phyloP scores from a whole-genome alignment of 2,329 filamentous ascomycete species.

The Aspergillus eucalypticola region DNA sequence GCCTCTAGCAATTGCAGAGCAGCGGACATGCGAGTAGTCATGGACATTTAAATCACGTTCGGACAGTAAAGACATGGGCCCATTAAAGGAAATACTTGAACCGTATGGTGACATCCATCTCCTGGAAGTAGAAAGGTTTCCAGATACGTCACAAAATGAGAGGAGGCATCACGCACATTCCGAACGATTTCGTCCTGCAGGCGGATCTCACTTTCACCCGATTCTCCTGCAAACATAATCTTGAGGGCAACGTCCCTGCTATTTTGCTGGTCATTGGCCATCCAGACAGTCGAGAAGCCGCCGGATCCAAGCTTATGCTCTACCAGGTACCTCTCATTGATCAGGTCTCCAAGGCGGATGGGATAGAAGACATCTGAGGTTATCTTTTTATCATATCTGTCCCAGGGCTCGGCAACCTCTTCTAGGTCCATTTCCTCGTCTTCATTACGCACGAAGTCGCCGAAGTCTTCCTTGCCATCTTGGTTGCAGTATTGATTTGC shows the following conservation, averaged over 20 bases:
- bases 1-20: constrained; percentile 29
- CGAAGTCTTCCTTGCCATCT: constrained; percentile 3
- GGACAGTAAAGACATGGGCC: constrained; percentile 21
- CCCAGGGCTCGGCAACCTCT: constrained; percentile 21
- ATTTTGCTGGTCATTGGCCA: constrained; percentile 25
- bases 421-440: constrained; percentile 22
- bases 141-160: constrained; percentile 22
- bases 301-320: constrained; percentile 29
- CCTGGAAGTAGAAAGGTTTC: constrained; percentile 22
- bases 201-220: constrained; percentile 19
- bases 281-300: constrained; percentile 29
- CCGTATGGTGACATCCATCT: constrained; percentile 18
- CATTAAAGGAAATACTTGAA: constrained; percentile 26
- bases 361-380: constrained; percentile 21
- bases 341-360: constrained; percentile 21
- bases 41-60: constrained; percentile 14
- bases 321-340: constrained; percentile 25
- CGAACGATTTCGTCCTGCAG: constrained; percentile 26
- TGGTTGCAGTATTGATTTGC: no score
- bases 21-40: constrained; percentile 30
- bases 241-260: constrained; percentile 28
- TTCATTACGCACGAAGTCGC: constrained; percentile 20
- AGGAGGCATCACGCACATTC: constrained; percentile 17
- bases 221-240: constrained; percentile 22
- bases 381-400: constrained; percentile 18